Evolutionary conservation across 192 early-diverging fungal genomes (phyloP).

Genomic region (Umbelopsis vinacea): DNA sequence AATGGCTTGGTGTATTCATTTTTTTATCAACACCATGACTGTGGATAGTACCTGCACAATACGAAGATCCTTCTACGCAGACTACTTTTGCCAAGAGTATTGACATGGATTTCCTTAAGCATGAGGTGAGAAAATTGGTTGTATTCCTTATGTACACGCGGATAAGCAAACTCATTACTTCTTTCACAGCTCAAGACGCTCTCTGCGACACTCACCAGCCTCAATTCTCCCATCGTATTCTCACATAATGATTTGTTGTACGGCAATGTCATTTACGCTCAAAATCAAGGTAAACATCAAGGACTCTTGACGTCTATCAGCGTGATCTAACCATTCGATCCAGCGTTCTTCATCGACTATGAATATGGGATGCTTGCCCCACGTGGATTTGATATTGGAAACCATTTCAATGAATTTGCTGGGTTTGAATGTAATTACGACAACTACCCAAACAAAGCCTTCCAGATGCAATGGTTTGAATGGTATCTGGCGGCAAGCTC

Average conservation of each 20-base stretch:
- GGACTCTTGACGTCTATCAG: neutral
- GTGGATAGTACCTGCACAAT: slow-evolving; percentile 68
- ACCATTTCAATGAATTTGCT: slow-evolving; percentile 96
- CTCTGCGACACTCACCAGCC: slow-evolving; percentile 53
- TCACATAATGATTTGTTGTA: slow-evolving; percentile 93
- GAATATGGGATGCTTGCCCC: slow-evolving; percentile 88
- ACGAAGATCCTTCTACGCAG: slow-evolving; percentile 58
- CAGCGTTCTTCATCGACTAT: slow-evolving; percentile 89
- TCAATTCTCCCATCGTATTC: slow-evolving; percentile 85
- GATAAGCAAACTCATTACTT: neutral
- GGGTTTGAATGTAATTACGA: slow-evolving; percentile 95
- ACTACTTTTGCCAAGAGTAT: slow-evolving; percentile 60
- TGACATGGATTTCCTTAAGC: slow-evolving; percentile 42
- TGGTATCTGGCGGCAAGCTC: slow-evolving; percentile 62
- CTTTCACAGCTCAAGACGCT: slow-evolving; percentile 33
- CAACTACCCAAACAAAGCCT: slow-evolving; percentile 73
- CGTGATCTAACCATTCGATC: slow-evolving; percentile 30
- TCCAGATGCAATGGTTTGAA: slow-evolving; percentile 78
- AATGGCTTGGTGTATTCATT: neutral
- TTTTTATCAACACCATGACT: neutral
- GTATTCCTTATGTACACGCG: slow-evolving; percentile 25
- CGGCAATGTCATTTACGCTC: slow-evolving; percentile 85
- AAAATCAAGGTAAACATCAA: slow-evolving; percentile 44
- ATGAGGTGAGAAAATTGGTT: slow-evolving; percentile 45
- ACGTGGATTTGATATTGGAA: slow-evolving; percentile 94